Conservation (phyloP, 176 grass and related monocot species). For the Zea luxurians region DNA sequence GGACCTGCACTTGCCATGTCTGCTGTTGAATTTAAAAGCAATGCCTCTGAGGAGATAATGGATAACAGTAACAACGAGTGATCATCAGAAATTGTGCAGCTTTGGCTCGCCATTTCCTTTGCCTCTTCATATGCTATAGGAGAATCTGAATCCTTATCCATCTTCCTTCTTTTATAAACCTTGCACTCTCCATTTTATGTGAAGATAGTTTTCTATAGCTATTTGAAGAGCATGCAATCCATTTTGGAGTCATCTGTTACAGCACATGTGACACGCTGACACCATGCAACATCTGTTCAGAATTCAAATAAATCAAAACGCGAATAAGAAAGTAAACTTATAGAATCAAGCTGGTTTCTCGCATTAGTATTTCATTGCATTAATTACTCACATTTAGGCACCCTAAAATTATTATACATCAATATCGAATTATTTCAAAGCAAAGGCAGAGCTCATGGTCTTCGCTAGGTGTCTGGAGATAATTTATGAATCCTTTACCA, state of each 20-base stretch:
- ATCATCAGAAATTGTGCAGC: slow-evolving; percentile 36
- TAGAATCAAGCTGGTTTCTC: neutral
- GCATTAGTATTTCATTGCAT: neutral
- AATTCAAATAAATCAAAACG: slow-evolving; percentile 30
- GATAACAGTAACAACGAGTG: slow-evolving; percentile 32
- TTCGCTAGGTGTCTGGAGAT: no score
- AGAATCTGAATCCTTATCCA: slow-evolving; percentile 54
- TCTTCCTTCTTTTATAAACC: slow-evolving; percentile 66
- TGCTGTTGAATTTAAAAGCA: slow-evolving; percentile 25
- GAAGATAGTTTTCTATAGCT: slow-evolving; percentile 39
- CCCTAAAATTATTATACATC: no score
- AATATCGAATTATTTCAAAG: no score
- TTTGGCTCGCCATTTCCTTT: slow-evolving; percentile 40
- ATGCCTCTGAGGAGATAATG: slow-evolving; percentile 25
- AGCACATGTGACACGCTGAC: slow-evolving; percentile 29
- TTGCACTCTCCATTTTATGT: slow-evolving; percentile 41
- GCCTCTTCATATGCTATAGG: slow-evolving; percentile 35
- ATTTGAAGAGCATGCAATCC: slow-evolving; percentile 46
- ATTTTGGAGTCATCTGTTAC: slow-evolving; percentile 60
- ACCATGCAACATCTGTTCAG: slow-evolving; percentile 31
- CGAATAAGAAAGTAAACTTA: slow-evolving; percentile 29
- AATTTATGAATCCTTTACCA: no score
- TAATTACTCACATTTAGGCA: neutral
- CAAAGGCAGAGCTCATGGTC: no score
- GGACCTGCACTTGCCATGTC: neutral